Evolutionary conservation across 1,284 basidiomycete genomes (phyloP), one percentile per base, ranked within the genome.

Genomic region (Apiotrichum brassicae): DNA sequence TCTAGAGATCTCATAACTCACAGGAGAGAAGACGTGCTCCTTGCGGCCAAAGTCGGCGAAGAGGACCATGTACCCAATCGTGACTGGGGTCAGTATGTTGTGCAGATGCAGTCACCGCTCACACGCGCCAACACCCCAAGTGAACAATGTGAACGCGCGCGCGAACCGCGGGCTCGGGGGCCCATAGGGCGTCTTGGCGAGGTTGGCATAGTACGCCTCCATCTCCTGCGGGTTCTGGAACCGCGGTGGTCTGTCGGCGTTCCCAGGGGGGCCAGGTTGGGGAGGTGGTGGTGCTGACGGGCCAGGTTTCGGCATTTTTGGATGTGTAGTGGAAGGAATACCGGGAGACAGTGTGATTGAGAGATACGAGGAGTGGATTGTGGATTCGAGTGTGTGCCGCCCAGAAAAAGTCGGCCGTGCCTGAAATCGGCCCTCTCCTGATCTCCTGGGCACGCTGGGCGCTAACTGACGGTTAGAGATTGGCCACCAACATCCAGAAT

Each of bases 11-110:
- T n/a, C 3, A 16, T 13, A 11, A 56, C 70, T 59, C 50, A 72
- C 70, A n/a, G 68, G 68, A 46, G 62, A 64, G 46, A 72, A 72
- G 34, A 72, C 70, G 43, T 72, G 70, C 51, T 72, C 70, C 41
- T 55, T 56, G 11, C 57, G 42, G 6, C 70, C 70, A 49, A 67
- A 72, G 53, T 72, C 66, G 34, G 65, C 68, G 46, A 61, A 70
- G 4, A 70, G 53, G 20, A 65, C 54, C 68, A 71, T 69, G 49
- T 71, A 72, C 6, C 57, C 57, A 30, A 59, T 58, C 8, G 64
- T 64, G 41, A 61, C 70, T 71, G 49, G 7, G 12, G 36, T 46
- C 36, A 51, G 33, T n/a, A 7, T 2, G 46, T 9, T 16, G n/a
- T 22, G 6, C 6, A 20, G 22, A 22, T n/a, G 9, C 38, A 35